These are phyloP conservation scores for Daldinia vernicosa DNA, from an alignment of 495 filamentous ascomycete species.

Conservation along the genomic window DNA sequence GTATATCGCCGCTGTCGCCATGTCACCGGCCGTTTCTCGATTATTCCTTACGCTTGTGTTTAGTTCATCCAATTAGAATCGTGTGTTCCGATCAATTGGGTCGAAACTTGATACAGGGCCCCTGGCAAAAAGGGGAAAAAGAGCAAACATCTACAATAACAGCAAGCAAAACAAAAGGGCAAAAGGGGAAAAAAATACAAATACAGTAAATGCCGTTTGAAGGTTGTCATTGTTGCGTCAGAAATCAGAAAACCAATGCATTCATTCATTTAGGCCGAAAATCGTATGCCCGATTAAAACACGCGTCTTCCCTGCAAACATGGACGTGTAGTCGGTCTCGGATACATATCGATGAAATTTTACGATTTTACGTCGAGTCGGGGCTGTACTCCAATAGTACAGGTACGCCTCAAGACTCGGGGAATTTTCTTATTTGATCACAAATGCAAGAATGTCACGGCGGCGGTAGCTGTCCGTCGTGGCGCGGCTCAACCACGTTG, in stretches of 20 bases:
- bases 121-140: slow-evolving; percentile 18
- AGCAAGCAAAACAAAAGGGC: not conserved
- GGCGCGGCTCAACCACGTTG: slow-evolving; percentile 44
- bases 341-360: slow-evolving; percentile 22
- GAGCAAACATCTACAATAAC: slow-evolving; percentile 28
- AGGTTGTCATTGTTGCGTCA: slow-evolving; percentile 34
- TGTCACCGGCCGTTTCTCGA: slow-evolving; percentile 36
- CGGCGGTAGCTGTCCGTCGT: slow-evolving; percentile 39
- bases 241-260: slow-evolving; percentile 24
- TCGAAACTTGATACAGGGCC: slow-evolving; percentile 30
- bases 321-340: slow-evolving; percentile 28
- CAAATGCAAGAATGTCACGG: slow-evolving; percentile 28
- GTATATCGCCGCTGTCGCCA: slow-evolving; percentile 32
- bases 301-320: slow-evolving; percentile 18
- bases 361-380: slow-evolving; percentile 26
- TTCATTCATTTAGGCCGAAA: slow-evolving; percentile 34
- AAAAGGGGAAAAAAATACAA: not conserved
- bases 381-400: slow-evolving; percentile 37
- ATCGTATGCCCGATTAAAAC: slow-evolving; percentile 25
- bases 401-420: slow-evolving; percentile 37
- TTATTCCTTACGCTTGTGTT: slow-evolving; percentile 20
- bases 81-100: slow-evolving; percentile 42
- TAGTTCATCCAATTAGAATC: slow-evolving; percentile 5
- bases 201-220: slow-evolving; percentile 30
- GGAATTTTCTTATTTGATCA: slow-evolving; percentile 38